phyloP scores from a whole-genome alignment of 2,329 filamentous ascomycete genomes.

The Talaromyces albobiverticillius region DNA sequence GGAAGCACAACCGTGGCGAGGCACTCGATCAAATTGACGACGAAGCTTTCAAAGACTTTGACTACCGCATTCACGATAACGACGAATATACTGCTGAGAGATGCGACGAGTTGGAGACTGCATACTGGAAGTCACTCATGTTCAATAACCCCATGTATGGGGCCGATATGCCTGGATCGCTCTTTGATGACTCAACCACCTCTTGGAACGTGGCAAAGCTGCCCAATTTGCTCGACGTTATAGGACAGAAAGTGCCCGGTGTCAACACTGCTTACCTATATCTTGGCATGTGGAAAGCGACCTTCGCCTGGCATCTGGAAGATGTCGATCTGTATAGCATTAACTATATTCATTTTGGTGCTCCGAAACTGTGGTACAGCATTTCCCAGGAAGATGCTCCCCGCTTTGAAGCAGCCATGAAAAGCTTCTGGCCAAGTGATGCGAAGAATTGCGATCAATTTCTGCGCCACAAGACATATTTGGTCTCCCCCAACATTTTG shows the following conservation, averaged over 20 bases:
- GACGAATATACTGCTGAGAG: conserved; percentile 88
- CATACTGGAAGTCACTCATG: conserved; percentile 96
- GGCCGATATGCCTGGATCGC: conserved; percentile 90
- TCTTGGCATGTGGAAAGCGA: conserved; percentile 99
- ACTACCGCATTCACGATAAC: conserved; percentile 79
- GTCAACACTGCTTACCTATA: conserved; percentile 98
- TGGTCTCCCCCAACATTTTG: conserved; percentile 87
- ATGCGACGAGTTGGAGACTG: conserved; percentile 89
- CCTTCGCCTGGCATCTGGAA: conserved; percentile 97
- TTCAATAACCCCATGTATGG: conserved; percentile 95
- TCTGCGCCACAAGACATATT: conserved; percentile 92
- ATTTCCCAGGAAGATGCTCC: conserved; percentile 94
- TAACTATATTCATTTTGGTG: conserved; percentile 98
- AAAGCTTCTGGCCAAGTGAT: conserved; percentile 88
- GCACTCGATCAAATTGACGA: conserved; percentile 79
- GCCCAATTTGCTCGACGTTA: conserved; percentile 86
- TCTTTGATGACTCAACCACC: conserved; percentile 82
- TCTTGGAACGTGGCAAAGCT: conserved; percentile 94
- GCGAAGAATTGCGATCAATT: conserved; percentile 96
- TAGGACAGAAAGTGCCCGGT: conserved; percentile 92
- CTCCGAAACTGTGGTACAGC: conserved; percentile 99
- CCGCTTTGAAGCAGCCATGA: conserved; percentile 93
- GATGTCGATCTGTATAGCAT: conserved; percentile 99
- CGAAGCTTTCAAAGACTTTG: conserved; percentile 82
- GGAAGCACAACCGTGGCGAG: conserved; percentile 81